These are phyloP conservation scores for Kodamaea kakaduensis DNA, from an alignment of 805 yeast genomes.

Conservation along the genomic window DNA sequence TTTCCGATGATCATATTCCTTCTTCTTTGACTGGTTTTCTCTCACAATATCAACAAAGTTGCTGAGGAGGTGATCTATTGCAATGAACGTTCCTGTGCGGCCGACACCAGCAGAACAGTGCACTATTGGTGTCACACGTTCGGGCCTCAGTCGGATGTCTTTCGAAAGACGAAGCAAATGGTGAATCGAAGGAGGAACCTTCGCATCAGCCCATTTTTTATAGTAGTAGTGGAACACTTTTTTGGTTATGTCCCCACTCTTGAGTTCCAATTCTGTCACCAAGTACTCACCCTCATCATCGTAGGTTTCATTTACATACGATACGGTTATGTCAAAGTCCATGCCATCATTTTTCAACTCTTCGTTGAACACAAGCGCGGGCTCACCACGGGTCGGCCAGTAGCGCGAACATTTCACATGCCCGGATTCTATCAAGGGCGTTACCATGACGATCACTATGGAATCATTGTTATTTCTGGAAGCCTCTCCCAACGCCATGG, in stretches of 20 bases:
- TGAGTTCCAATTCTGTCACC: slow-evolving; percentile 25
- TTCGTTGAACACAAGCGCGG: slow-evolving; percentile 5
- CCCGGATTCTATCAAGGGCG: slow-evolving; percentile 49
- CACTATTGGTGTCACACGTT: slow-evolving; percentile 19
- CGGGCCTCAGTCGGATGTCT: slow-evolving; percentile 15
- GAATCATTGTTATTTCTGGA: slow-evolving; percentile 21
- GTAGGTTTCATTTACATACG: slow-evolving; percentile 17
- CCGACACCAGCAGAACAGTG: slow-evolving; percentile 99
- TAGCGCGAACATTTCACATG: slow-evolving; percentile 39
- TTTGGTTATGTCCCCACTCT: slow-evolving; percentile 8
- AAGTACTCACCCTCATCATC: slow-evolving; percentile 19
- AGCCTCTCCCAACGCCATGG: slow-evolving; percentile 43
- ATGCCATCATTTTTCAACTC: slow-evolving; percentile 19
- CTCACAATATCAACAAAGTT: slow-evolving; percentile 22
- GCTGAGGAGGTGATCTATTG: slow-evolving; percentile 31
- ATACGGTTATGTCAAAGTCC: slow-evolving; percentile 15
- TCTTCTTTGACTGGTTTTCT: slow-evolving; percentile 1
- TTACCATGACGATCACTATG: slow-evolving; percentile 37
- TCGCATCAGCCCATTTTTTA: slow-evolving; percentile 43
- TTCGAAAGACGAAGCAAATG: slow-evolving; percentile 25
- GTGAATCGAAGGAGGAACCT: slow-evolving; percentile 31
- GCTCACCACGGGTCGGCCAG: slow-evolving; percentile 28
- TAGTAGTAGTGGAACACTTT: slow-evolving; percentile 39
- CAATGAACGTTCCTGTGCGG: slow-evolving; percentile 55
- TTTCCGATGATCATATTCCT: slow-evolving; percentile 7